These are phyloP conservation scores for Kurtzmaniella natalensis DNA, from an alignment of 1,139 yeast species.

Conservation along the genomic window DNA sequence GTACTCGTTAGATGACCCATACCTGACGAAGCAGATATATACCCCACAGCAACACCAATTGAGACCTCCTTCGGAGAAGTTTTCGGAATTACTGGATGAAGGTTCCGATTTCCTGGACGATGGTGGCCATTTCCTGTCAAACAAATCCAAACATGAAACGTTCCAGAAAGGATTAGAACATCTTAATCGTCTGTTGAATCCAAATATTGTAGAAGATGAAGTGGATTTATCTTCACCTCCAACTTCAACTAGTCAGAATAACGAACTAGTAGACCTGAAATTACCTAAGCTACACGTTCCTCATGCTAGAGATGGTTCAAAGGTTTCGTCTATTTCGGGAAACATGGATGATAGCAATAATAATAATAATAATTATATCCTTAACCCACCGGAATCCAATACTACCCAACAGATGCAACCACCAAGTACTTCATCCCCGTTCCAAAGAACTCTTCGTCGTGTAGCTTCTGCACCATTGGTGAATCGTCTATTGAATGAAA, in stretches of 20 bases:
- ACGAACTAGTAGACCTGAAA: too few relatives aligned
- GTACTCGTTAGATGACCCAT: constrained; percentile 22
- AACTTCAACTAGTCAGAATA: background rate
- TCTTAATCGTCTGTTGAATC: background rate
- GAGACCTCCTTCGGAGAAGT: background rate
- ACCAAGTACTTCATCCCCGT: constrained; percentile 18
- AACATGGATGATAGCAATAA: too few relatives aligned
- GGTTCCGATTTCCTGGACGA: constrained; percentile 4
- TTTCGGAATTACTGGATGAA: constrained; percentile 3
- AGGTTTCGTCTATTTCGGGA: too few relatives aligned
- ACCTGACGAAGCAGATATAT: background rate
- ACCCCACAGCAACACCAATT: background rate
- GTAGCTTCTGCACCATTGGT: constrained; percentile 82
- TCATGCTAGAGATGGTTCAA: too few relatives aligned
- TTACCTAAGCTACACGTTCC: too few relatives aligned
- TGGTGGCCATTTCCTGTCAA: background rate
- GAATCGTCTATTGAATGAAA: constrained; percentile 30
- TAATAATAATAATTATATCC: constrained; percentile 1
- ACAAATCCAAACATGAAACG: background rate
- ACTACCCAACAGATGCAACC: background rate
- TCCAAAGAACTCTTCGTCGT: constrained; percentile 58
- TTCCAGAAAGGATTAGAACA: background rate
- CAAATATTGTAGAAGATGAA: constrained; percentile 3
- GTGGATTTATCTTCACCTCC: constrained; percentile 6
- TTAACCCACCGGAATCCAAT: too few relatives aligned